Evolutionary conservation across 306 rosid genomes (phyloP).

Genomic region (Quercus cerris): DNA sequence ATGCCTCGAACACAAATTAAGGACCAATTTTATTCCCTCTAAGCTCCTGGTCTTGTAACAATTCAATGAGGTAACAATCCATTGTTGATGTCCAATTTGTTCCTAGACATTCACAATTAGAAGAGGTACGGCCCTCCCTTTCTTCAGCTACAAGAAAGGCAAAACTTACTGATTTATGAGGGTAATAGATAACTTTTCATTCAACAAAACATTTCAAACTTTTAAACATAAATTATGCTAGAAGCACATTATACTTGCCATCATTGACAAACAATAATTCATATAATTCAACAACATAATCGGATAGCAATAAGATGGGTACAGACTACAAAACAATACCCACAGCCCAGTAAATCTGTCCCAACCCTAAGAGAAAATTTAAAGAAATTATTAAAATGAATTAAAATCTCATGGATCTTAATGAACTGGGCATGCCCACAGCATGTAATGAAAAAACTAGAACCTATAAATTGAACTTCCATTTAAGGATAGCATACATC

Average conservation of each 20-base stretch:
- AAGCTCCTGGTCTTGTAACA: slow-evolving; percentile 9
- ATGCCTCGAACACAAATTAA: background rate
- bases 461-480: slow-evolving; percentile 1
- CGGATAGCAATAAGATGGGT: background rate
- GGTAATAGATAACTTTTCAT: background rate
- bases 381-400: background rate
- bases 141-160: slow-evolving; percentile 25
- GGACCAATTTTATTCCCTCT: slow-evolving; percentile 18
- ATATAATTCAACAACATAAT: background rate
- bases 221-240: background rate
- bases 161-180: background rate
- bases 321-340: background rate
- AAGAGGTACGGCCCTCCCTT: slow-evolving; percentile 12
- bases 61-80: slow-evolving; percentile 11
- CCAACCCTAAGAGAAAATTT: background rate
- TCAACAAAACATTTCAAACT: background rate
- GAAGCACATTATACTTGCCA: background rate
- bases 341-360: background rate
- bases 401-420: background rate
- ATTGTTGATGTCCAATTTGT: slow-evolving; percentile 6
- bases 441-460: background rate
- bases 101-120: slow-evolving; percentile 2
- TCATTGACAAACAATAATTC: background rate
- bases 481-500: background rate
- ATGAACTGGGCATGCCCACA: background rate